Evolutionary conservation across 2,329 filamentous ascomycete species (phyloP).

Genomic region (Davidsoniella virescens): DNA sequence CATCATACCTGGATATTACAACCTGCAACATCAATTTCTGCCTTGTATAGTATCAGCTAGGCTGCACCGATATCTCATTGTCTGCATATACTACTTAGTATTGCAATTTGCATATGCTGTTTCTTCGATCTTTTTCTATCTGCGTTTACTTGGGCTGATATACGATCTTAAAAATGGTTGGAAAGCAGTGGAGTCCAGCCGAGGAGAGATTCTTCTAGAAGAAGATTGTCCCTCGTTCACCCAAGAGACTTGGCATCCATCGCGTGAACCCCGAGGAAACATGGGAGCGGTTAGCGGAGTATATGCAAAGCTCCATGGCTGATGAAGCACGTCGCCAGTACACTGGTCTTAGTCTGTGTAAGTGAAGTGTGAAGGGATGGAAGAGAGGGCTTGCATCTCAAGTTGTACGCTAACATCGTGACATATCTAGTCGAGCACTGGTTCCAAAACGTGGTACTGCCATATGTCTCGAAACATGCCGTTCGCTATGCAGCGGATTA

Average conservation of each 20-base stretch:
- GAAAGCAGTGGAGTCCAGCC: conserved; percentile 30
- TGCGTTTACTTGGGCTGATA: background rate
- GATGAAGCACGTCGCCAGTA: conserved; percentile 23
- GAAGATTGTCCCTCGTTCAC: conserved; percentile 22
- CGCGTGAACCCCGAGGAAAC: conserved; percentile 17
- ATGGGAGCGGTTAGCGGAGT: conserved; percentile 24
- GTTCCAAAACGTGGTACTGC: conserved; percentile 12
- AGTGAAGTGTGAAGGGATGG: conserved; percentile 13
- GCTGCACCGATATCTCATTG: background rate
- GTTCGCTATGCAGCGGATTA: conserved; percentile 10
- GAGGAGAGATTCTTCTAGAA: conserved; percentile 37
- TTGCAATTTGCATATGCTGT: background rate
- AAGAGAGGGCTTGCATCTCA: background rate
- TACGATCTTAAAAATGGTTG: conserved; percentile 26
- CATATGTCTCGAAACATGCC: conserved; percentile 13
- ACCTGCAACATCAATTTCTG: background rate
- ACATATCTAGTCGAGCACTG: conserved; percentile 10
- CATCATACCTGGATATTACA: too few relatives aligned
- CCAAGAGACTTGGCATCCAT: conserved; percentile 19
- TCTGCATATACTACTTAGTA: too few relatives aligned
- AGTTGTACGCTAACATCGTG: background rate
- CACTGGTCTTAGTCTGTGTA: conserved; percentile 25
- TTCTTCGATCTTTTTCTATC: too few relatives aligned
- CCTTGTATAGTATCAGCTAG: background rate
- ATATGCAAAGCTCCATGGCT: conserved; percentile 25